Evolutionary conservation across 2,329 filamentous ascomycete species (phyloP).

Genomic region (Pseudocercospora eumusae): DNA sequence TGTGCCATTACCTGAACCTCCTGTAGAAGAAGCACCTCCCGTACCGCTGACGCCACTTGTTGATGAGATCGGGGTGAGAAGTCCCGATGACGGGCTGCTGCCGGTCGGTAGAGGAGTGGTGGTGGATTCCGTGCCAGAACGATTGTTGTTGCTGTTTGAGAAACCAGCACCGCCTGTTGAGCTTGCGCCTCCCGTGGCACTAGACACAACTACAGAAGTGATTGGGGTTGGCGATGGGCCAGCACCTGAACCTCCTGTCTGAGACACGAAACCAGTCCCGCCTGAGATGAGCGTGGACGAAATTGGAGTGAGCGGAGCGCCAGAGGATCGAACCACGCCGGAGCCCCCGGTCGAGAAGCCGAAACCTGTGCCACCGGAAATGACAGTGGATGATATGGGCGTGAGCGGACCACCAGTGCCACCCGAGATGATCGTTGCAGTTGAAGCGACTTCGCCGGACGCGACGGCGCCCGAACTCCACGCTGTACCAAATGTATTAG

Average conservation of each 20-base stretch:
- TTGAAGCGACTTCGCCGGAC: slow-evolving; percentile 25
- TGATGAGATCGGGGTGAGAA: slow-evolving; percentile 18
- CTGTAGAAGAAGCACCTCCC: slow-evolving; percentile 19
- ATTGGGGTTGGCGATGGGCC: slow-evolving; percentile 14
- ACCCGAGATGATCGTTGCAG: slow-evolving; percentile 7
- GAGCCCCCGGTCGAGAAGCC: slow-evolving; percentile 16
- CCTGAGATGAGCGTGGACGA: slow-evolving; percentile 13
- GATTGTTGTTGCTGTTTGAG: slow-evolving; percentile 9
- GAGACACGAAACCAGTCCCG: slow-evolving; percentile 3
- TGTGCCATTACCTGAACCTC: slow-evolving; percentile 11
- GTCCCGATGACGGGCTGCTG: slow-evolving; percentile 3
- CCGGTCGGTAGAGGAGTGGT: slow-evolving; percentile 4
- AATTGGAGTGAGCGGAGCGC: slow-evolving; percentile 8
- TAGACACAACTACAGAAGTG: slow-evolving; percentile 15
- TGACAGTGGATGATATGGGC: slow-evolving; percentile 18
- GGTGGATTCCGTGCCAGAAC: slow-evolving; percentile 1
- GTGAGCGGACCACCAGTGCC: slow-evolving; percentile 13
- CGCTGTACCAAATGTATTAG: slow-evolving; percentile 28
- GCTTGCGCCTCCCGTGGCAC: slow-evolving; percentile 6
- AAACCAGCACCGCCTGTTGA: slow-evolving; percentile 8
- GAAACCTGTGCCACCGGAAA: slow-evolving; percentile 13
- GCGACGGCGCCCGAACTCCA: slow-evolving; percentile 28
- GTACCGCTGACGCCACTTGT: slow-evolving; percentile 16
- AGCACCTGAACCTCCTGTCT: slow-evolving; percentile 1
- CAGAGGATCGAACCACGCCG: slow-evolving; percentile 15